A percentile compares a stretch with the other conserved stretches of the same genome.
Conservation (phyloP, 129 eudicot genomes). For the Calendula officinalis region DNA sequence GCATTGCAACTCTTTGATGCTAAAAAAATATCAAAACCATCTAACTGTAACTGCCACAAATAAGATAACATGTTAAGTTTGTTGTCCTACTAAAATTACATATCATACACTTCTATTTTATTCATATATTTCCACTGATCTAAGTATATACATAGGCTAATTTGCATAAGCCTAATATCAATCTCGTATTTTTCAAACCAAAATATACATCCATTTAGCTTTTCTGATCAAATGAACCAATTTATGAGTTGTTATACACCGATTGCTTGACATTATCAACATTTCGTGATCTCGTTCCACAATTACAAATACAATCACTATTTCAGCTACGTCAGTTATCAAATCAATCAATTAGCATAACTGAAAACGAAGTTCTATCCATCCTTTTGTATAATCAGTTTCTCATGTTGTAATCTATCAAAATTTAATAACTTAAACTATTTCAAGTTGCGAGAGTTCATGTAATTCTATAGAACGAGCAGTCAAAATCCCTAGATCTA, state of each 20-base stretch:
- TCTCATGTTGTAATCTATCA: too few relatives aligned
- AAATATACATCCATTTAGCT: too few relatives aligned
- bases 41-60: slow-evolving; percentile 56
- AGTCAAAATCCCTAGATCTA: slow-evolving; percentile 23
- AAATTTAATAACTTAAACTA: background rate
- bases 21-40: slow-evolving; percentile 58
- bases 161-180: too few relatives aligned
- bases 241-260: background rate
- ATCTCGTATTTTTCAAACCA: too few relatives aligned
- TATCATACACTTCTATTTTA: too few relatives aligned
- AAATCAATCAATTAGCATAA: slow-evolving; percentile 11
- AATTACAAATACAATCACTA: background rate
- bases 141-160: too few relatives aligned
- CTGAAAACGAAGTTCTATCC: background rate
- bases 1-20: slow-evolving; percentile 45
- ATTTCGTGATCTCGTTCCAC: background rate
- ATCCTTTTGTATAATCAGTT: too few relatives aligned
- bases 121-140: too few relatives aligned
- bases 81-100: too few relatives aligned
- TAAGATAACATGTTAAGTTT: too few relatives aligned
- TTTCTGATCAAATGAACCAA: too few relatives aligned
- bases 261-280: background rate
- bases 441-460: background rate
- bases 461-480: slow-evolving; percentile 1
- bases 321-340: background rate